phyloP scores from a whole-genome alignment of 1,284 basidiomycete species.

The Puccinia triticina region DNA sequence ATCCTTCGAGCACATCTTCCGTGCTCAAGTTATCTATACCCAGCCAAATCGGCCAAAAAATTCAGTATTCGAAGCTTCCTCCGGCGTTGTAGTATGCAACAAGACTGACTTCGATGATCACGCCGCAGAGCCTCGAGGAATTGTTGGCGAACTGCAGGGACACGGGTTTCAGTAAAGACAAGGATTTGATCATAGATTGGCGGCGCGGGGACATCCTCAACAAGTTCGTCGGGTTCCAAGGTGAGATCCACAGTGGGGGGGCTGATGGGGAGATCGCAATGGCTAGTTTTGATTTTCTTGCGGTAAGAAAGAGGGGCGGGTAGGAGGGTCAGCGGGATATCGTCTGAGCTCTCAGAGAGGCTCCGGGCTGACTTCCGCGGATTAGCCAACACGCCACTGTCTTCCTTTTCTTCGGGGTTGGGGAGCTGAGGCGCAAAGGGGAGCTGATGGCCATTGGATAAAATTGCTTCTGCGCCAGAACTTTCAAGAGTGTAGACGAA shows the following conservation, averaged over 20 bases:
- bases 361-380: neutral
- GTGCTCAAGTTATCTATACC: conserved; percentile 17
- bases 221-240: neutral
- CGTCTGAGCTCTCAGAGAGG: neutral
- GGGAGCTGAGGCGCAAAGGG: too few relatives aligned
- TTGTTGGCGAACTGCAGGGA: neutral
- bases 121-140: neutral
- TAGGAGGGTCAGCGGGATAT: neutral
- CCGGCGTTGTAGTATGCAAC: too few relatives aligned
- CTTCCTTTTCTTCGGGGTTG: neutral
- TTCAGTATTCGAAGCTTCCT: neutral
- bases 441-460: too few relatives aligned
- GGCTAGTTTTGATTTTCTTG: conserved; percentile 3
- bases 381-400: neutral
- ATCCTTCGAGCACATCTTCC: neutral
- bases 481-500: too few relatives aligned
- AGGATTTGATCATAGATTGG: neutral
- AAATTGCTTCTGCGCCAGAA: too few relatives aligned
- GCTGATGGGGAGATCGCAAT: neutral
- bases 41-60: neutral
- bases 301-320: neutral
- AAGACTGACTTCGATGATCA: conserved; percentile 14
- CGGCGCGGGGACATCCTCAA: neutral
- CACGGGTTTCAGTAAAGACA: conserved; percentile 3
- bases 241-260: neutral